Evolutionary conservation across 345 rosid genomes (phyloP), one percentile per base, ranked within the genome.

Genomic region (Eucalyptus sp.): DNA sequence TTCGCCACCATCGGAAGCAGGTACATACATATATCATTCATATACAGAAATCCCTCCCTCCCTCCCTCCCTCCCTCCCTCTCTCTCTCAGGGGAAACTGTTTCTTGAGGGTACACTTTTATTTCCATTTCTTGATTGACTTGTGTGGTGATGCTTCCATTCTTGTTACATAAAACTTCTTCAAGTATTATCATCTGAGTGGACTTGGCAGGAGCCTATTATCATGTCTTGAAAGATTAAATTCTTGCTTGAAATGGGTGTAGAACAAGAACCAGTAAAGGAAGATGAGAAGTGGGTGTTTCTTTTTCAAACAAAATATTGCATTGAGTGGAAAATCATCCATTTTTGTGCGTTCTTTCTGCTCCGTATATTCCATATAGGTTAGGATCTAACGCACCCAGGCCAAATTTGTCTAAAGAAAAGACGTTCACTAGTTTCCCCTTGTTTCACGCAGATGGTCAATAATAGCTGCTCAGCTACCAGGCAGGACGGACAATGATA

Each of bases 401-500:
- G 3, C 14, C 84, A 41, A 76, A 22, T 41, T 76, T 76, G 10
- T 71, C 48, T 10, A 20, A 76, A 76, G 84, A 41, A 76, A 76
- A 71, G 43, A 41, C 44, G 29, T 20, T 76, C 15, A 76, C 6
- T 76, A 41, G 20, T 51, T 62, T 83, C 15, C 31, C 43, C 41
- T 46, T 17, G 27, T 48, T 60, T 68, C 48, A 50, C 27, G 25
- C 62, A 89, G 90, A 62, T 89, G 90, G 90, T 89, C 90, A 76
- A 89, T 89, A 86, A 89, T 89, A 49, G 90, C 90, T 46, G 85
- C 90, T 50, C 90, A 89, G 84, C 90, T 89, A 50, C 90, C 90
- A 5, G 90, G 90, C 41, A 71, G 90, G 86, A 89, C 90, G 15
- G 90, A 89, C 68, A 89, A 89, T 56, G 90, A 89, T 31, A 89